Evolutionary conservation across 1,284 basidiomycete genomes (phyloP), one percentile per base, ranked within the genome.

Genomic region (Exsudoporus floridanus): DNA sequence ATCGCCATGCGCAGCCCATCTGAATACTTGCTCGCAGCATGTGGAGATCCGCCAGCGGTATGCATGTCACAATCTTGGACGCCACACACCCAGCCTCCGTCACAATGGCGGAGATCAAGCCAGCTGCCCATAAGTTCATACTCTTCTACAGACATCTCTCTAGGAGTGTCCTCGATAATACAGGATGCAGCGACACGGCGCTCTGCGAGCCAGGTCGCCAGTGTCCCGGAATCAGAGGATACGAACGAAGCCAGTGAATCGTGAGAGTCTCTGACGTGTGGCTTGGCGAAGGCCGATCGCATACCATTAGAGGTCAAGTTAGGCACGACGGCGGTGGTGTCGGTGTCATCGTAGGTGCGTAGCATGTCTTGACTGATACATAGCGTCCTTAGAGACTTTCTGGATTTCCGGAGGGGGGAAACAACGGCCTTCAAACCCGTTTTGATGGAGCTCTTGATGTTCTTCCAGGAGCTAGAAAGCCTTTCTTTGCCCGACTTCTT

Each of bases 121-220:
- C 78, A 80, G 54, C 79, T 80, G 3, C 77, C 79, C 47, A 59
- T 60, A 19, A 68, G 63, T 54, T 81, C 79, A 52, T 80, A 79
- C 40, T 79, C 73, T 46, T 73, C 77, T 30, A 78, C 55, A 19
- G 70, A 70, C 65, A 78, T 73, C 37, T 63, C 60, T 40, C 57
- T 56, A 2, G 51, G 58, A 27, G 56, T 49, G 16, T 64, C 61
- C n/a, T 58, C 52, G 16, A 60, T 57, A 41, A 58, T 39, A 34
- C 65, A 53, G 35, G 54, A 51, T 23, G 58, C 59, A 45, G 61
- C 58, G 9, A 54, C 54, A 16, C 58, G 63, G 54, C 70, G 67
- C 33, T 67, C 60, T 46, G 69, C 65, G 28, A 79, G 72, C 77
- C 77, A 79, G 9, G 65, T 54, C 27, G 65, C 67, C 28, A 79